Percentiles rank a stretch among this genome's conserved stretches.
These are phyloP conservation scores for Globisporangium acanthophoron DNA, from an alignment of 352 stramenopile genomes.

Conservation along the genomic window DNA sequence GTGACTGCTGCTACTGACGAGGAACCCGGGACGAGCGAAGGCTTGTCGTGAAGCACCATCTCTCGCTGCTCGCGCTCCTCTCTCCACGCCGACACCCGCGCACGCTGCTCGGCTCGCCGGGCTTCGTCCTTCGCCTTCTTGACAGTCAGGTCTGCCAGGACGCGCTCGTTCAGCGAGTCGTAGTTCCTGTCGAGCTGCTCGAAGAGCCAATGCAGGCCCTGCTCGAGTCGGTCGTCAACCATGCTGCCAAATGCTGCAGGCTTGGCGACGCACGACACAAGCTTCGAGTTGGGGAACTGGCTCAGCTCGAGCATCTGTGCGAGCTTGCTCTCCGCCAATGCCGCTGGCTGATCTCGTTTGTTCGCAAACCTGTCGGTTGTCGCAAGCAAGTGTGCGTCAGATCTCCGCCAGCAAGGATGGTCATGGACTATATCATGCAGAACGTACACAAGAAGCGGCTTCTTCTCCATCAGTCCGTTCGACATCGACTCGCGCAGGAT, in stretches of 20 bases:
- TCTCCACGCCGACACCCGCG: slow-evolving; percentile 58
- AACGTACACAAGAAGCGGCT: slow-evolving; percentile 66
- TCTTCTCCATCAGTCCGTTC: slow-evolving; percentile 42
- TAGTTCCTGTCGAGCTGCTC: slow-evolving; percentile 53
- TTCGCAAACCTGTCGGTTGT: slow-evolving; percentile 59
- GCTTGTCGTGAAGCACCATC: slow-evolving; percentile 59
- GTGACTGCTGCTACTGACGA: slow-evolving; percentile 2
- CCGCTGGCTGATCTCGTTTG: slow-evolving; percentile 49
- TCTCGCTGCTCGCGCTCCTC: slow-evolving; percentile 63
- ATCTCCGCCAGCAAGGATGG: neutral
- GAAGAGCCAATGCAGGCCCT: slow-evolving; percentile 68
- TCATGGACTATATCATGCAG: neutral
- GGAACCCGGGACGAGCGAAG: neutral
- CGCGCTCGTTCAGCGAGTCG: slow-evolving; percentile 36
- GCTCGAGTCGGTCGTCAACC: slow-evolving; percentile 62
- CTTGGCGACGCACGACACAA: slow-evolving; percentile 59
- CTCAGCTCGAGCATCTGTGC: slow-evolving; percentile 28
- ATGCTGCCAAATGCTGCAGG: slow-evolving; percentile 34
- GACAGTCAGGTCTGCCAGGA: slow-evolving; percentile 34
- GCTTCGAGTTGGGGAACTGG: slow-evolving; percentile 31
- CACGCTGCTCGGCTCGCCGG: slow-evolving; percentile 50
- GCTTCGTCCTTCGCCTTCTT: slow-evolving; percentile 62
- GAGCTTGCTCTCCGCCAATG: slow-evolving; percentile 35
- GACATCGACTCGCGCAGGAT: slow-evolving; percentile 54
- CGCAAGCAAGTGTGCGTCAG: neutral